Evolutionary conservation across 208 protist genomes (phyloP), one percentile per base, ranked within the genome.

Genomic region (Crithidia expoeki): DNA sequence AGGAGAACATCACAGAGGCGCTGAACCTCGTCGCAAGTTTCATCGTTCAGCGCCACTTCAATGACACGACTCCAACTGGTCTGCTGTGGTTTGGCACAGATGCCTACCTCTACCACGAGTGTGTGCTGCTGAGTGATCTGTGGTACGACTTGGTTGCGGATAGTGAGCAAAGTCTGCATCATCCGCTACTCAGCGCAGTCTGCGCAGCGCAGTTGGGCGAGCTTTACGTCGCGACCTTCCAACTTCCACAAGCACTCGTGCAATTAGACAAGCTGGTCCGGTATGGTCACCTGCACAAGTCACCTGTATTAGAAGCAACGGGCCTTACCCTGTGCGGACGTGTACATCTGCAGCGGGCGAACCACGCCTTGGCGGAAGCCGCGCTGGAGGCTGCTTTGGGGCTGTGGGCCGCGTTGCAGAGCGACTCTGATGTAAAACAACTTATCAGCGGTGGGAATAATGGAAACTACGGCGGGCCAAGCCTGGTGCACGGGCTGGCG

Each of bases 161-260:
- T 60, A 69, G 71, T 32, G 64, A 92, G 19, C 85, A 90, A 75
- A 61, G 71, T 30, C 63, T 92, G 33, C 71, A 78, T n/a, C 90
- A 95, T 71, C 66, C 79, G 49, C 72, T 84, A 30, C 76, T 95
- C 49, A 79, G 68, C 47, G 83, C 81, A 23, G 57, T 97, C 19
- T 87, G 78, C 10, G 81, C 80, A 14, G 68, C 81, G 33, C 87
- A 94, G 68, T 83, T 97, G 30, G 91, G 91, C 21, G 86, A 95
- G 76, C 82, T 94, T 47, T 91, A 94, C 79, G 80, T 96, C 30
- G 81, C 90, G 33, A 91, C 85, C 19, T 85, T 94, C 59, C 89
- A 96, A 68, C 78, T 96, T 3, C 44, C 63, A 10, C 75, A 86
- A 25, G 91, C 94, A 4, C 76, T 88, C 2, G 63, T 78, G 55